These are phyloP conservation scores for Bolboschoenus planiculmis DNA, from an alignment of 176 grass and related monocot genomes.

Conservation along the genomic window DNA sequence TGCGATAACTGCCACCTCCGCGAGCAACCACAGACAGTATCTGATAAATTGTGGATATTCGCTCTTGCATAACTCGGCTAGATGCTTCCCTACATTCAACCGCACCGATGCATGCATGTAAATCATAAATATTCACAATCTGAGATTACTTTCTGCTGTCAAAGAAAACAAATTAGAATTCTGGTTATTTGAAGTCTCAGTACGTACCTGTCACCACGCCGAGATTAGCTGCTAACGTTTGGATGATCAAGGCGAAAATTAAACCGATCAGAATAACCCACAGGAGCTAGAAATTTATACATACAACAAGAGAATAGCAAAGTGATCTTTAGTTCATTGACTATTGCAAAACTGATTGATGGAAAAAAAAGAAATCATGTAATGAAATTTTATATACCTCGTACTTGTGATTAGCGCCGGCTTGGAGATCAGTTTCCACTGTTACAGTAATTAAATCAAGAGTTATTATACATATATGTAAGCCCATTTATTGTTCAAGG, in stretches of 20 bases:
- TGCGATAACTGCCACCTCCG: slow-evolving; percentile 71
- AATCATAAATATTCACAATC: not conserved
- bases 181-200: not conserved
- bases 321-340: not conserved
- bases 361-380: not conserved
- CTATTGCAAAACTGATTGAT: not conserved
- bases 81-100: slow-evolving; percentile 50
- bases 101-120: not conserved
- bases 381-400: slow-evolving; percentile 39
- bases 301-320: not conserved
- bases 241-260: slow-evolving; percentile 81
- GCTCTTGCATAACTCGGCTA: slow-evolving; percentile 72
- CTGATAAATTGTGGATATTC: slow-evolving; percentile 59
- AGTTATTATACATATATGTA: not conserved
- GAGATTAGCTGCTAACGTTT: slow-evolving; percentile 81
- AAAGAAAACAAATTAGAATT: not conserved
- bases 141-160: not conserved
- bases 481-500: too few relatives aligned
- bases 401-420: slow-evolving; percentile 73
- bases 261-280: slow-evolving; percentile 90
- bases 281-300: slow-evolving; percentile 41
- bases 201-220: slow-evolving; percentile 92
- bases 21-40: slow-evolving; percentile 54
- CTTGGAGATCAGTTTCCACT: slow-evolving; percentile 95
- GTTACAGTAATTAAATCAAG: slow-evolving; percentile 21